Percentiles rank a stretch among this genome's conserved stretches.
These are phyloP conservation scores for Dioscorea cayenensis DNA, from an alignment of 116 monocot species.

Conservation along the genomic window DNA sequence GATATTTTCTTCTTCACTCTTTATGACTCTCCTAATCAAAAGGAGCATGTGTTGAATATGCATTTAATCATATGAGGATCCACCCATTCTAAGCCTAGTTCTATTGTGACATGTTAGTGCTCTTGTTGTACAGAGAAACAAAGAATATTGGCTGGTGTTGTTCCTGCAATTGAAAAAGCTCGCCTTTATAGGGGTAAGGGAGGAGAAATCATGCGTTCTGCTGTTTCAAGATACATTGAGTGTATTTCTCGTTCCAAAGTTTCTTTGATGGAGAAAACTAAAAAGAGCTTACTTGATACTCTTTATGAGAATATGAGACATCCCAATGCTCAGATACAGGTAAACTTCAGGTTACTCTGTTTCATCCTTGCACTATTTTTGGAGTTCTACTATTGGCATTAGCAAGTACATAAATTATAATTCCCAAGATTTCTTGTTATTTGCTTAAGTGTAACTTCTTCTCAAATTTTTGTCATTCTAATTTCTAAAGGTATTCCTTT, in stretches of 20 bases:
- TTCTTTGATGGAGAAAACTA: conserved; percentile 55
- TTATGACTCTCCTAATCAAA: too few relatives aligned
- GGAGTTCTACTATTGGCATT: too few relatives aligned
- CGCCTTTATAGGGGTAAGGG: conserved; percentile 98
- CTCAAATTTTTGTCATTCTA: too few relatives aligned
- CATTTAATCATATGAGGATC: background rate
- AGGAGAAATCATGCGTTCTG: conserved; percentile 96
- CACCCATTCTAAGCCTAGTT: background rate
- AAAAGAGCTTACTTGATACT: conserved; percentile 59
- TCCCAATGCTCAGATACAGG: conserved; percentile 96
- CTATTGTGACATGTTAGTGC: background rate
- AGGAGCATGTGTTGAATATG: background rate
- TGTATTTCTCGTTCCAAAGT: conserved; percentile 64
- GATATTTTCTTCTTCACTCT: too few relatives aligned
- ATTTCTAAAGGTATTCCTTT: too few relatives aligned
- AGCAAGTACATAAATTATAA: background rate
- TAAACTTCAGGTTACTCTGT: conserved; percentile 6
- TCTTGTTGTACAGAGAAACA: conserved; percentile 58
- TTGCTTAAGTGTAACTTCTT: background rate
- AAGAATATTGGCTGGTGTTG: conserved; percentile 58
- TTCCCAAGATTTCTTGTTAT: background rate
- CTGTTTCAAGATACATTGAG: conserved; percentile 84
- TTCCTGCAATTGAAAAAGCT: conserved; percentile 94
- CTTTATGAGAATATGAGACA: conserved; percentile 94
- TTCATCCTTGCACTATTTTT: background rate